phyloP scores from a whole-genome alignment of 352 stramenopile species.

The Pythium aphanidermatum region DNA sequence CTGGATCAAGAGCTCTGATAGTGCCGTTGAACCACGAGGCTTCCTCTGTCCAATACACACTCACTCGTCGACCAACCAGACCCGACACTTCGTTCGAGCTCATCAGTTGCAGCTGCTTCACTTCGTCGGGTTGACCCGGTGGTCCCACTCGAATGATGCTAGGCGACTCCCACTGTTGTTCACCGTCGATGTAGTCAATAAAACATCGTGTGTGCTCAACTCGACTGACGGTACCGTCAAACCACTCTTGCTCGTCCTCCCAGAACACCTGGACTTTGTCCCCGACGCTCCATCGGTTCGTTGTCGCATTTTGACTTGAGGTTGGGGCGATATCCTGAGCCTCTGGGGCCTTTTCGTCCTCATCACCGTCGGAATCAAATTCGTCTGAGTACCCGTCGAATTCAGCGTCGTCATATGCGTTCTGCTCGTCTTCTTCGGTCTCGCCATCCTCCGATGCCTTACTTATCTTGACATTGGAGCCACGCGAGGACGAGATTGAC shows the following conservation, averaged over 20 bases:
- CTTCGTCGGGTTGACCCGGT: constrained; percentile 17
- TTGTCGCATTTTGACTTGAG: too few species aligned
- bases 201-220: constrained; percentile 15
- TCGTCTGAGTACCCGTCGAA: constrained; percentile 52
- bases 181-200: constrained; percentile 45
- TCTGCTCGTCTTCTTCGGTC: neutral
- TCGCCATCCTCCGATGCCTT: too few species aligned
- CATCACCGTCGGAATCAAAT: constrained; percentile 30
- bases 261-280: constrained; percentile 42
- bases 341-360: neutral
- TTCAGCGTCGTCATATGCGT: constrained; percentile 30
- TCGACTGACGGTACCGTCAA: constrained; percentile 22
- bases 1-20: constrained; percentile 9
- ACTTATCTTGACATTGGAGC: too few species aligned
- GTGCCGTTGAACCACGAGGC: constrained; percentile 34
- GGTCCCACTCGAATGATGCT: constrained; percentile 1
- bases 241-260: constrained; percentile 39
- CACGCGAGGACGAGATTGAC: too few species aligned
- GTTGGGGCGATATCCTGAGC: too few species aligned
- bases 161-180: constrained; percentile 36
- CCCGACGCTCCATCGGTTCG: constrained; percentile 9
- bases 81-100: neutral
- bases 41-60: constrained; percentile 39
- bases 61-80: constrained; percentile 11
- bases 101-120: constrained; percentile 24